A percentile compares a stretch with the other conserved stretches of the same genome.
These are phyloP conservation scores for Gaertneriomyces semiglobifer DNA, from an alignment of 192 early-diverging fungal species.

Conservation along the genomic window DNA sequence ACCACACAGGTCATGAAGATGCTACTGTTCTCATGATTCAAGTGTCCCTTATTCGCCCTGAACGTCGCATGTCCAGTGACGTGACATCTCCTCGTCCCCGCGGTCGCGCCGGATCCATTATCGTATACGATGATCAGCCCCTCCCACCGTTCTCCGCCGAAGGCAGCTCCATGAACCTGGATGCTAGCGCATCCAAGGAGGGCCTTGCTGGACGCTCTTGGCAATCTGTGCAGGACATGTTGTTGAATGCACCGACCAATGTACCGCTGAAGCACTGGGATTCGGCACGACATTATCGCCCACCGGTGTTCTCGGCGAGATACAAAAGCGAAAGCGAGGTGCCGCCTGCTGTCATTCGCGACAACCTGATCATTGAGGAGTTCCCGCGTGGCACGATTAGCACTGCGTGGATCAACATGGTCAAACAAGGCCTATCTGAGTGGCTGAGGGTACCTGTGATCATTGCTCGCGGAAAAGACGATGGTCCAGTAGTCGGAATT, in stretches of 20 bases:
- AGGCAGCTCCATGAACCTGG: neutral
- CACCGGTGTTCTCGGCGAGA: conserved; percentile 47
- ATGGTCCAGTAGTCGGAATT: conserved; percentile 52
- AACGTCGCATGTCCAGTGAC: conserved; percentile 11
- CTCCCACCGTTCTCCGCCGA: neutral
- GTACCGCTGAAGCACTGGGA: conserved; percentile 43
- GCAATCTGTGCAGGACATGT: neutral
- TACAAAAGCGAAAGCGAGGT: conserved; percentile 58
- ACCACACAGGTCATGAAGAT: conserved; percentile 32
- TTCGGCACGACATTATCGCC: conserved; percentile 49
- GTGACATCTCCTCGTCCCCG: conserved; percentile 26
- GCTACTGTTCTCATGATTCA: conserved; percentile 48
- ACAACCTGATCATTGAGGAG: conserved; percentile 60
- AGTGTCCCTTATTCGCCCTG: conserved; percentile 26
- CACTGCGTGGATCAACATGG: conserved; percentile 69
- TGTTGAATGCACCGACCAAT: conserved; percentile 11
- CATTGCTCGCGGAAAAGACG: conserved; percentile 65
- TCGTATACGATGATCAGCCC: conserved; percentile 61
- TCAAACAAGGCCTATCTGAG: conserved; percentile 62
- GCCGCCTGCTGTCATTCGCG: conserved; percentile 58
- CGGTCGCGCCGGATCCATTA: conserved; percentile 57
- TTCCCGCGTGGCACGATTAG: conserved; percentile 56
- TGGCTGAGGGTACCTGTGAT: conserved; percentile 71
- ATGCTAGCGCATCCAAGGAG: neutral
- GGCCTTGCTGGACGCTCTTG: neutral